phyloP scores from a whole-genome alignment of 2,329 filamentous ascomycete species.

The Colletotrichum coccodes region DNA sequence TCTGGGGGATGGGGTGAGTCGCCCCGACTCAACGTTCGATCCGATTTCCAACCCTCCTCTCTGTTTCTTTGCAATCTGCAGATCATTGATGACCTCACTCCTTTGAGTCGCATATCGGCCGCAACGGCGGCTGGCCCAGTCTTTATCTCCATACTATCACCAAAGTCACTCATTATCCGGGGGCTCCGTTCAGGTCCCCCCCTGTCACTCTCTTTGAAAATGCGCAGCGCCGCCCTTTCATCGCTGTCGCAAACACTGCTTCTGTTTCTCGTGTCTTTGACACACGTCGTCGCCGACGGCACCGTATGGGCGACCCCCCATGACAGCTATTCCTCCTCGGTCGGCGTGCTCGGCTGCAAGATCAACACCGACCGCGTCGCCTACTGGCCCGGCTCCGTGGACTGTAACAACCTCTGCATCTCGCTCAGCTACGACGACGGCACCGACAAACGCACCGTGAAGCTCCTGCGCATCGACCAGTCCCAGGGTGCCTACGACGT shows the following conservation, averaged over 20 bases:
- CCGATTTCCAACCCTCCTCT: background rate
- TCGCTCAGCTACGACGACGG: conserved; percentile 40
- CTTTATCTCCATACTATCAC: conserved; percentile 2
- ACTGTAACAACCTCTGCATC: conserved; percentile 57
- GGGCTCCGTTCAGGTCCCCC: background rate
- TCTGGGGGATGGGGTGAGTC: conserved; percentile 2
- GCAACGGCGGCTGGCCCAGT: conserved; percentile 28
- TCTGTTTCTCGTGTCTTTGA: background rate
- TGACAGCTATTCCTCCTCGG: conserved; percentile 57
- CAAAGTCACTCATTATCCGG: conserved; percentile 13
- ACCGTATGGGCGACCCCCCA: conserved; percentile 54
- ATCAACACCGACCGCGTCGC: conserved; percentile 62
- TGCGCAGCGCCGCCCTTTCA: conserved; percentile 24
- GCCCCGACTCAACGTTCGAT: conserved; percentile 2
- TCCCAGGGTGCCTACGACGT: conserved; percentile 57
- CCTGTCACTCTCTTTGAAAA: conserved; percentile 16
- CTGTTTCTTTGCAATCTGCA: conserved; percentile 7
- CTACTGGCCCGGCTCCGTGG: conserved; percentile 58
- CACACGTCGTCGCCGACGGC: conserved; percentile 16
- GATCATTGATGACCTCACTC: conserved; percentile 25
- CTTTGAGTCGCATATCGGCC: conserved; percentile 27
- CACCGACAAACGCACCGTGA: conserved; percentile 35
- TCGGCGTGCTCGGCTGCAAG: conserved; percentile 63
- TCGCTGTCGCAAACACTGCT: conserved; percentile 10
- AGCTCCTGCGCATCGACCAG: conserved; percentile 39